Conservation (phyloP, 108 stramenopile genomes). For the Halocafeteria seosinensis region DNA sequence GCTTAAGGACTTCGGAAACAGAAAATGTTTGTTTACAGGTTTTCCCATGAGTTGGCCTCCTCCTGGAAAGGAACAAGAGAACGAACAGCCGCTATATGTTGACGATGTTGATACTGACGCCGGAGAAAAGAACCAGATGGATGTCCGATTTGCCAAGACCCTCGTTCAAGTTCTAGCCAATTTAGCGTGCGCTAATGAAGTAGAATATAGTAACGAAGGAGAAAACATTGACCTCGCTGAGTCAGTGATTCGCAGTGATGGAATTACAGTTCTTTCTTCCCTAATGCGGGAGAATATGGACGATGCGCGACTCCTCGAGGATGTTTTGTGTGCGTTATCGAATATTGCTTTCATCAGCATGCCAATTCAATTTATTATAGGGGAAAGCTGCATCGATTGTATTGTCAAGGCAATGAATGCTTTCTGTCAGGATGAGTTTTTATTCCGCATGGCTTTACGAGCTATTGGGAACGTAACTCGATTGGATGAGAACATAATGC, state of each 20-base stretch:
- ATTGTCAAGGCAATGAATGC: not conserved
- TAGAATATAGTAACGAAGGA: not conserved
- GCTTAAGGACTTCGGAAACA: not conserved
- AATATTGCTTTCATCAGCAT: slow-evolving; percentile 7
- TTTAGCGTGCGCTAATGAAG: not conserved
- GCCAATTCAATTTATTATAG: slow-evolving; percentile 3
- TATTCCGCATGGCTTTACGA: slow-evolving; percentile 12
- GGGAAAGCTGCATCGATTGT: not conserved
- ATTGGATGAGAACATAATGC: slow-evolving; percentile 10
- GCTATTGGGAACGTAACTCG: slow-evolving; percentile 10
- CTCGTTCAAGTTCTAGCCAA: not conserved
- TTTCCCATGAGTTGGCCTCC: not conserved
- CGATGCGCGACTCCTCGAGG: slow-evolving; percentile 7
- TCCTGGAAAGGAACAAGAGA: not conserved
- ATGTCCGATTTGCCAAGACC: not conserved
- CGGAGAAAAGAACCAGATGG: not conserved
- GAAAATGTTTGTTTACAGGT: not conserved
- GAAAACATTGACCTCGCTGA: not conserved
- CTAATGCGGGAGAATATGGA: slow-evolving; percentile 1
- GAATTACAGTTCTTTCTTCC: not conserved
- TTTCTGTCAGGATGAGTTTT: not conserved
- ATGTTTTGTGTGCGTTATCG: not conserved
- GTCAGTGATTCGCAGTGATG: not conserved
- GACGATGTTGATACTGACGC: not conserved
- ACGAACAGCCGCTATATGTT: not conserved